A percentile compares a stretch with the other conserved stretches of the same genome.
phyloP scores from a whole-genome alignment of 495 filamentous ascomycete genomes.

The Penicillium alfredii region DNA sequence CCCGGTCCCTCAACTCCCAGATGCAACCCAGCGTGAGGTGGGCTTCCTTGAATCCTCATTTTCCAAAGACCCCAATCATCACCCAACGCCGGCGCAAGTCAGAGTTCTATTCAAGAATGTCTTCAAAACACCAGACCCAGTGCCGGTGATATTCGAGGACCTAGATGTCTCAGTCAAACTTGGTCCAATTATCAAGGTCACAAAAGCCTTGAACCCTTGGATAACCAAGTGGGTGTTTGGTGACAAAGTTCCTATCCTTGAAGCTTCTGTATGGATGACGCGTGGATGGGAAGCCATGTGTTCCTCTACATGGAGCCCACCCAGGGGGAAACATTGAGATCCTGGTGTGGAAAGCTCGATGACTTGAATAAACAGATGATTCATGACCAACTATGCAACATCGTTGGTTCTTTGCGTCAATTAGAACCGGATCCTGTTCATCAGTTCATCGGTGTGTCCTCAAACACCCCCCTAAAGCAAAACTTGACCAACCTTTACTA shows the following conservation, averaged over 20 bases:
- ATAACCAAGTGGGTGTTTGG: conserved; percentile 30
- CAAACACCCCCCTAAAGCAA: no score
- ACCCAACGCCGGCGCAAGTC: conserved; percentile 19
- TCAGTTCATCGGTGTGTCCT: conserved; percentile 25
- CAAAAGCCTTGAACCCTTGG: conserved; percentile 41
- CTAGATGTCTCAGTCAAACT: conserved; percentile 42
- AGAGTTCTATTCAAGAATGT: conserved; percentile 16
- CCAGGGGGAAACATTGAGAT: conserved; percentile 29
- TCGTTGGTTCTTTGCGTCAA: conserved; percentile 21
- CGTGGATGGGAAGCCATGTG: conserved; percentile 28
- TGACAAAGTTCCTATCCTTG: conserved; percentile 36
- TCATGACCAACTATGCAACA: conserved; percentile 29
- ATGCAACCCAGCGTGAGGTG: no score
- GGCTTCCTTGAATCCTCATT: conserved; percentile 24
- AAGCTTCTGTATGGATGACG: conserved; percentile 46
- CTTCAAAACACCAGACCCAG: conserved; percentile 11
- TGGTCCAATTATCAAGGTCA: conserved; percentile 31
- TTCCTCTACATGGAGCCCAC: conserved; percentile 49
- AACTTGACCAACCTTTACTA: neutral
- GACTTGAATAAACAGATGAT: conserved; percentile 27
- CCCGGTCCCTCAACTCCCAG: no score
- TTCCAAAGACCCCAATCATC: conserved; percentile 14
- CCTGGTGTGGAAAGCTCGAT: conserved; percentile 31
- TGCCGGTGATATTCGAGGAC: conserved; percentile 28
- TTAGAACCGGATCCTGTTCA: conserved; percentile 30